Evolutionary conservation across 2,329 filamentous ascomycete species (phyloP).

Genomic region (Xylariaceae sp.): DNA sequence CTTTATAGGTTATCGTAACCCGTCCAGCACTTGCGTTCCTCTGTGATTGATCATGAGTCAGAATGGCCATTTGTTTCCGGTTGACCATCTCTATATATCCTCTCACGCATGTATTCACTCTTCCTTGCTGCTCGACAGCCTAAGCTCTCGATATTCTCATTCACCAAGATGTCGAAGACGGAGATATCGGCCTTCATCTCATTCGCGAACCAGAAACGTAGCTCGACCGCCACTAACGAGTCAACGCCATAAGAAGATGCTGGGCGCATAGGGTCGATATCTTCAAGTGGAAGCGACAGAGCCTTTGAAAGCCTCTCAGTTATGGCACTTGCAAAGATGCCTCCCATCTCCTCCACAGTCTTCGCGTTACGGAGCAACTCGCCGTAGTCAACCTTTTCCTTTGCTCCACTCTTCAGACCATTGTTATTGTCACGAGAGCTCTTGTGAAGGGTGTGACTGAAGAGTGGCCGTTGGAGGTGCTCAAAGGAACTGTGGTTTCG

Average conservation of each 20-base stretch:
- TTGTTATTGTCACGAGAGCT: not conserved
- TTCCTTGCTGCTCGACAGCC: not conserved
- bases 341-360: not conserved
- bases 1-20: no score
- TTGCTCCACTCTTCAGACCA: not conserved
- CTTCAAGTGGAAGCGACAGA: constrained; percentile 7
- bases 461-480: not conserved
- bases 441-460: not conserved
- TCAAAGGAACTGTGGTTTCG: not conserved
- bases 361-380: constrained; percentile 2
- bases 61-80: not conserved
- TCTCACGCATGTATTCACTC: not conserved
- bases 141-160: constrained; percentile 2
- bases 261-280: constrained; percentile 7
- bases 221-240: constrained; percentile 13
- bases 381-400: constrained; percentile 2
- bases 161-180: constrained; percentile 12
- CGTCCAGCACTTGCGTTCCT: no score
- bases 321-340: constrained; percentile 5
- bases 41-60: not conserved
- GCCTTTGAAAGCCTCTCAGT: constrained; percentile 6
- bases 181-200: constrained; percentile 11
- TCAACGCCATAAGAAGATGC: constrained; percentile 11
- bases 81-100: no score
- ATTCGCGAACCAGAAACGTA: constrained; percentile 13